Percentiles rank a stretch among this genome's conserved stretches.
These are phyloP conservation scores for Grammothele lineata DNA, from an alignment of 768 basidiomycete genomes.

Conservation along the genomic window DNA sequence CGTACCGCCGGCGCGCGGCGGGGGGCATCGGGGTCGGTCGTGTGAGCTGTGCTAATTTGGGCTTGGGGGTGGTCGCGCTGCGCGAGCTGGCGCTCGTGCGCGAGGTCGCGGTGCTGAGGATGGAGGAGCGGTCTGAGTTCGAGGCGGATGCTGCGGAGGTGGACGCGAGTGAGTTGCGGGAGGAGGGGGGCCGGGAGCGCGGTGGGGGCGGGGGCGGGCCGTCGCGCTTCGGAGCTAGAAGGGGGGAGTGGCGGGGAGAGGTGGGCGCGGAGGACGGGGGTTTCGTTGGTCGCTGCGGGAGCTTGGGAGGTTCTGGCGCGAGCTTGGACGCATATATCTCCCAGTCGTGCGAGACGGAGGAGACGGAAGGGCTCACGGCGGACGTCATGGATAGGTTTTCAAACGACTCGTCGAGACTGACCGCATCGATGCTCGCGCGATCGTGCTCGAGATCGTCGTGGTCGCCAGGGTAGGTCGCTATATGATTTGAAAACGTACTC, in stretches of 20 bases:
- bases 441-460: slow-evolving; percentile 19
- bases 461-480: slow-evolving; percentile 43
- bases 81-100: slow-evolving; percentile 31
- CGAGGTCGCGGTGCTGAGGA: slow-evolving; percentile 42
- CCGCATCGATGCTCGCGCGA: slow-evolving; percentile 32
- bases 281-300: slow-evolving; percentile 24
- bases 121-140: slow-evolving; percentile 61
- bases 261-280: slow-evolving; percentile 10
- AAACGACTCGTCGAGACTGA: slow-evolving; percentile 67
- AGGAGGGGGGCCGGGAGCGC: slow-evolving; percentile 29
- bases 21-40: slow-evolving; percentile 68
- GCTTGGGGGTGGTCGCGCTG: slow-evolving; percentile 19
- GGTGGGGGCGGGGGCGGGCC: slow-evolving; percentile 20
- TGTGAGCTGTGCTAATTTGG: slow-evolving; percentile 29
- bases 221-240: slow-evolving; percentile 11
- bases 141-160: slow-evolving; percentile 23
- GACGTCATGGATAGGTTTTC: slow-evolving; percentile 61
- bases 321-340: slow-evolving; percentile 13
- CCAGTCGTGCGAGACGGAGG: slow-evolving; percentile 30
- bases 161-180: slow-evolving; percentile 31
- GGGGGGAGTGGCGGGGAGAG: slow-evolving; percentile 15
- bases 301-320: slow-evolving; percentile 25
- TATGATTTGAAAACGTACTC: slow-evolving; percentile 16
- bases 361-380: slow-evolving; percentile 48
- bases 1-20: slow-evolving; percentile 61